Evolutionary conservation across 1,139 yeast genomes (phyloP).

Genomic region (Pichia terricola): DNA sequence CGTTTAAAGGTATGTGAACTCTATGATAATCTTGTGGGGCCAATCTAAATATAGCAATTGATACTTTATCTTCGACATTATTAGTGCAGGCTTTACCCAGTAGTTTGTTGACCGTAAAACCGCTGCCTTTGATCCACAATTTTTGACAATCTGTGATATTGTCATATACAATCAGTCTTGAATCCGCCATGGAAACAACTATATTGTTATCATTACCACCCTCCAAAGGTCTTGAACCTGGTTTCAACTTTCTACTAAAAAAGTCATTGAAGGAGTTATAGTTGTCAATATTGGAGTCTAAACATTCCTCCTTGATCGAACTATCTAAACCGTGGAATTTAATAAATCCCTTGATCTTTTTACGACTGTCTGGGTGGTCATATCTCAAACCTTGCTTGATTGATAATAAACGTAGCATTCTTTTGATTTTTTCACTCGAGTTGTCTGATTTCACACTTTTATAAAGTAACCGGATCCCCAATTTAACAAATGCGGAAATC

Average conservation of each 20-base stretch:
- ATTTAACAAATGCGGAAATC: conserved; percentile 78
- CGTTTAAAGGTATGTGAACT: conserved; percentile 82
- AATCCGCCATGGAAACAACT: conserved; percentile 80
- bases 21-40: conserved; percentile 98
- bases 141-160: conserved; percentile 56
- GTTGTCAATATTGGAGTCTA: conserved; percentile 36
- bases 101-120: conserved; percentile 60
- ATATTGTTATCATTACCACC: conserved; percentile 30
- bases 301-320: conserved; percentile 47
- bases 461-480: conserved; percentile 79
- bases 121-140: conserved; percentile 85
- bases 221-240: conserved; percentile 64
- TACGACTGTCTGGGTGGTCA: conserved; percentile 57
- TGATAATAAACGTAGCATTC: conserved; percentile 55
- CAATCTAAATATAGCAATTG: conserved; percentile 70
- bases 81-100: conserved; percentile 26
- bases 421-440: conserved; percentile 32
- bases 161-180: conserved; percentile 67
- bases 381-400: conserved; percentile 78
- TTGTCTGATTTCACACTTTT: conserved; percentile 57
- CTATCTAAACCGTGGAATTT: conserved; percentile 65
- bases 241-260: conserved; percentile 69
- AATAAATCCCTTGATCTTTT: conserved; percentile 67
- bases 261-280: conserved; percentile 80
- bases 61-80: conserved; percentile 25